Conservation (phyloP, 495 filamentous ascomycete species). For the Hypoxylon cercidicola region DNA sequence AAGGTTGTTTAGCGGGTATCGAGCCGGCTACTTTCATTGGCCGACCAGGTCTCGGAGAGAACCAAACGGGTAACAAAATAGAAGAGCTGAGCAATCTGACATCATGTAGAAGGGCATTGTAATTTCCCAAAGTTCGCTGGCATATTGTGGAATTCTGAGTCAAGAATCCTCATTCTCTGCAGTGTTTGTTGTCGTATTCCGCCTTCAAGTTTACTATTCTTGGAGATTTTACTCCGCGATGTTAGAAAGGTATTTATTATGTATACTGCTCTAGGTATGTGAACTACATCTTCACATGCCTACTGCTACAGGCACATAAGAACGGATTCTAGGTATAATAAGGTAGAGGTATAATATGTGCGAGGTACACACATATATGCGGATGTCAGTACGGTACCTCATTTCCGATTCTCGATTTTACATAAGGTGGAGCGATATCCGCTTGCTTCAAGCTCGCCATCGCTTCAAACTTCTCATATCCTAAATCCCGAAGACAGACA, state of each 20-base stretch:
- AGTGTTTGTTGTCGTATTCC: not conserved
- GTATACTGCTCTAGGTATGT: no score
- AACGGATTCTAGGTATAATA: no score
- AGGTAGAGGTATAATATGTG: no score
- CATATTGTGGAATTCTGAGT: conserved; percentile 7
- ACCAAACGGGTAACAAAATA: conserved; percentile 38
- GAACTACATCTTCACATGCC: no score
- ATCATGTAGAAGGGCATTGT: conserved; percentile 31
- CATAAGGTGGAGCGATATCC: no score
- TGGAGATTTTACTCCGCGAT: no score
- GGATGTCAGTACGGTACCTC: no score
- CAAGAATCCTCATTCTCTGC: conserved; percentile 10
- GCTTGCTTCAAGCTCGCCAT: not conserved
- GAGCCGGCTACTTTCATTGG: conserved; percentile 26
- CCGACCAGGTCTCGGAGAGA: conserved; percentile 14
- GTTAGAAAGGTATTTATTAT: no score
- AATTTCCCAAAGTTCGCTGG: conserved; percentile 35
- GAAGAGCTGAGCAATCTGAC: conserved; percentile 38
- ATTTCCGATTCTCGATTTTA: no score
- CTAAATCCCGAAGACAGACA: not conserved
- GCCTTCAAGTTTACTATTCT: no score
- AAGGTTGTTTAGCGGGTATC: conserved; percentile 39
- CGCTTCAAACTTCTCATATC: not conserved
- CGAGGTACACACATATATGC: no score
- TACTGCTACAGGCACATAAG: no score